These are phyloP conservation scores for Elongisporangium prolatum DNA, from an alignment of 352 stramenopile species.

Conservation along the genomic window DNA sequence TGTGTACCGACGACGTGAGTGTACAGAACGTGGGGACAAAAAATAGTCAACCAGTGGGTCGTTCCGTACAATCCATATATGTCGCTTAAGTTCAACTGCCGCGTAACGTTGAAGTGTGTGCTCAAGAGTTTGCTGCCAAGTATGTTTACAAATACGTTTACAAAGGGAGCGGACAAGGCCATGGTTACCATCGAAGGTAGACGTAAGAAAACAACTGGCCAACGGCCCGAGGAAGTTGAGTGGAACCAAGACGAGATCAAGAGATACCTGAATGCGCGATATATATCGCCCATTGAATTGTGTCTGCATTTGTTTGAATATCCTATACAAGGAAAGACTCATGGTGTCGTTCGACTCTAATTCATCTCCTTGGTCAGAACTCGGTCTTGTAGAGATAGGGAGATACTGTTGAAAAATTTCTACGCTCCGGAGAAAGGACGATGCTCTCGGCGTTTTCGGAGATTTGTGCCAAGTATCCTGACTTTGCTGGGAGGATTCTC, in stretches of 20 bases:
- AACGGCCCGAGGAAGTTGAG: background rate
- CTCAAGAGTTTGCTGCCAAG: slow-evolving; percentile 26
- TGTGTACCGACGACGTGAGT: slow-evolving; percentile 5
- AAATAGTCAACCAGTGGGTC: slow-evolving; percentile 31
- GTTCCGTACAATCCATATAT: slow-evolving; percentile 61
- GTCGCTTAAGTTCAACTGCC: slow-evolving; percentile 41
- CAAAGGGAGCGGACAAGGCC: slow-evolving; percentile 36
- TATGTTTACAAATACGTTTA: slow-evolving; percentile 65
- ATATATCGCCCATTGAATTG: too few relatives aligned
- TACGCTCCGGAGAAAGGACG: too few relatives aligned
- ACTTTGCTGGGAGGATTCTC: too few relatives aligned
- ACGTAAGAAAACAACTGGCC: background rate
- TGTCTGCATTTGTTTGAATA: too few relatives aligned
- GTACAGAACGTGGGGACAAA: slow-evolving; percentile 8
- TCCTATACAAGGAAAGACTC: too few relatives aligned
- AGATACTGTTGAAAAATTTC: background rate
- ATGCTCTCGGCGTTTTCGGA: too few relatives aligned
- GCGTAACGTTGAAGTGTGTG: slow-evolving; percentile 57
- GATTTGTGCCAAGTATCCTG: too few relatives aligned
- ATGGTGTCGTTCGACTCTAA: slow-evolving; percentile 13
- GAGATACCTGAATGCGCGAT: too few relatives aligned
- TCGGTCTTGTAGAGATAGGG: slow-evolving; percentile 1
- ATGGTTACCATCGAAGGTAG: slow-evolving; percentile 10
- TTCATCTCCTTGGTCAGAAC: slow-evolving; percentile 7
- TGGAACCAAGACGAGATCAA: slow-evolving; percentile 17